Percentiles rank a stretch among this genome's conserved stretches.
Evolutionary conservation across 805 yeast species (phyloP).

Genomic region (Barnettozyma siamensis): DNA sequence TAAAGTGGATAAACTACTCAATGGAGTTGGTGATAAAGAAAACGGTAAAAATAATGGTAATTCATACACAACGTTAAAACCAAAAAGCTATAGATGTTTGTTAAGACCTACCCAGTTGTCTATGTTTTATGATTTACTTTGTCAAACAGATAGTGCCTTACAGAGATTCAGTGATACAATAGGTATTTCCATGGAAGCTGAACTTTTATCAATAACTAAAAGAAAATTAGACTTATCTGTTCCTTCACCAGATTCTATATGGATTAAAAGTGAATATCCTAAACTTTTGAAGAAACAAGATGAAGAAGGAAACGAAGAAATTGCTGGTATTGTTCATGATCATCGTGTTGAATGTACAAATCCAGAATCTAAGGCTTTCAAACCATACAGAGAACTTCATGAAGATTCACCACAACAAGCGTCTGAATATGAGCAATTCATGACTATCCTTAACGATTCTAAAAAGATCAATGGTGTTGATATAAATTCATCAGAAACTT

Average conservation of each 20-base stretch:
- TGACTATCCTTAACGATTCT: constrained; percentile 59
- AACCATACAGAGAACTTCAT: constrained; percentile 46
- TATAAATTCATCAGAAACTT: constrained; percentile 25
- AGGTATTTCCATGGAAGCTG: constrained; percentile 82
- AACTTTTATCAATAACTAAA: constrained; percentile 69
- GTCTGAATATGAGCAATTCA: constrained; percentile 85
- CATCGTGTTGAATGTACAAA: constrained; percentile 36
- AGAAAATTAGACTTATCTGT: constrained; percentile 73
- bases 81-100: constrained; percentile 71
- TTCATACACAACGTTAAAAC: constrained; percentile 23
- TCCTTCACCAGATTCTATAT: constrained; percentile 30
- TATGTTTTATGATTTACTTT: constrained; percentile 76
- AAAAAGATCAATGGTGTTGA: constrained; percentile 25
- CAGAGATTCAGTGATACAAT: constrained; percentile 69
- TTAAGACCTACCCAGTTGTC: constrained; percentile 77
- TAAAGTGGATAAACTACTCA: constrained; percentile 10
- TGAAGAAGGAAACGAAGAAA: constrained; percentile 16
- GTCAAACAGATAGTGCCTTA: constrained; percentile 71
- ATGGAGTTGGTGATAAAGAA: not conserved
- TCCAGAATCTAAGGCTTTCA: constrained; percentile 34
- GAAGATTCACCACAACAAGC: constrained; percentile 71
- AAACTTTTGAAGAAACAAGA: constrained; percentile 25
- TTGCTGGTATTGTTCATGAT: constrained; percentile 23
- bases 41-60: not conserved
- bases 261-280: constrained; percentile 31